A percentile compares a stretch with the other conserved stretches of the same genome.
Conservation (phyloP, 306 rosid genomes). For the Quercus suber region DNA sequence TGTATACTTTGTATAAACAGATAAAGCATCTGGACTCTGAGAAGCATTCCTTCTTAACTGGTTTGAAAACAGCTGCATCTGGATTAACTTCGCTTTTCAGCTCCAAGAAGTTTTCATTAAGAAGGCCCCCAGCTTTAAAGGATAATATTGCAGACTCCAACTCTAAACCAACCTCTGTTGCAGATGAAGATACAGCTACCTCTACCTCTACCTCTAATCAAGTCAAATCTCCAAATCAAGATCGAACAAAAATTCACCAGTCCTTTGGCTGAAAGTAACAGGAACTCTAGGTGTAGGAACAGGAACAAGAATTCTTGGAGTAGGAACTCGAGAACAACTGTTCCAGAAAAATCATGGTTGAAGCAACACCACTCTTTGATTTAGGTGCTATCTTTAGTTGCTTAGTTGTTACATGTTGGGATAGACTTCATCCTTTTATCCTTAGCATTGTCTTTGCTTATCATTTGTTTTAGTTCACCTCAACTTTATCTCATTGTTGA, state of each 20-base stretch:
- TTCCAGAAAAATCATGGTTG: slow-evolving; percentile 63
- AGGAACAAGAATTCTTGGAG: too few species aligned
- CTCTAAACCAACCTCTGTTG: too few species aligned
- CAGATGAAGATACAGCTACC: too few species aligned
- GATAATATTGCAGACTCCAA: too few species aligned
- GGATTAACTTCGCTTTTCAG: slow-evolving; percentile 57
- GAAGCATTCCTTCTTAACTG: slow-evolving; percentile 40
- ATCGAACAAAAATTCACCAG: not conserved
- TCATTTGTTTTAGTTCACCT: too few species aligned
- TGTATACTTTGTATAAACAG: slow-evolving; percentile 68
- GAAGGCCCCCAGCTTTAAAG: slow-evolving; percentile 33
- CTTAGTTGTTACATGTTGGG: too few species aligned
- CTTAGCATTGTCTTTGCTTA: too few species aligned
- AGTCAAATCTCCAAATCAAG: too few species aligned
- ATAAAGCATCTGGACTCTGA: slow-evolving; percentile 57
- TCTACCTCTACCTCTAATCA: too few species aligned
- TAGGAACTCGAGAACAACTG: slow-evolving; percentile 37
- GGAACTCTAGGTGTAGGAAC: slow-evolving; percentile 20
- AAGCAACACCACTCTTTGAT: slow-evolving; percentile 1
- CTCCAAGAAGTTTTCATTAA: slow-evolving; percentile 58
- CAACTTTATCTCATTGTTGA: too few species aligned
- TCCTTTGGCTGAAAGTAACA: slow-evolving; percentile 25
- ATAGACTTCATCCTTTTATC: too few species aligned
- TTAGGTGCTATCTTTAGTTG: too few species aligned
- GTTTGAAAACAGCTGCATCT: slow-evolving; percentile 54